phyloP scores from a whole-genome alignment of 164 flowering plant genomes.

The Vitis cinerea region DNA sequence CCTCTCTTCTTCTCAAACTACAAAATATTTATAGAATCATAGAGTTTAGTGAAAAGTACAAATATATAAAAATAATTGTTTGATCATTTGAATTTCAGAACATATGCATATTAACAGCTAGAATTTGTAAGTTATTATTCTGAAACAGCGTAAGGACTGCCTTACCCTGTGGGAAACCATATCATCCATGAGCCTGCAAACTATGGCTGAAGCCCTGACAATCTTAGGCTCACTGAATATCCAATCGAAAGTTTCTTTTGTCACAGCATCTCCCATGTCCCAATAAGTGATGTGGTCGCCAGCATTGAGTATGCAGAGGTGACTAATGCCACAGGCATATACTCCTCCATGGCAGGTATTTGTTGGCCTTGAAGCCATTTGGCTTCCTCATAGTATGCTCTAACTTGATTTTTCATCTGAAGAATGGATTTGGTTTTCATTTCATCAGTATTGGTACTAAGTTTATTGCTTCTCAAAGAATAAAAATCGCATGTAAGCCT shows the following conservation, averaged over 20 bases:
- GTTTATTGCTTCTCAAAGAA: constrained; percentile 5
- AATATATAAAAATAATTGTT: too few species aligned
- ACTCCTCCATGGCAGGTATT: constrained; percentile 36
- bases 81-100: too few species aligned
- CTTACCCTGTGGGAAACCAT: constrained; percentile 14
- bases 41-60: too few species aligned
- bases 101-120: not conserved
- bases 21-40: not conserved
- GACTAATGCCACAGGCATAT: constrained; percentile 14
- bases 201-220: not conserved
- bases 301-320: constrained; percentile 9
- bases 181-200: constrained; percentile 21
- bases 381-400: constrained; percentile 34
- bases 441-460: too few species aligned
- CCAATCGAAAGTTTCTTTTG: constrained; percentile 35
- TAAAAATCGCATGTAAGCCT: not conserved
- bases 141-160: too few species aligned
- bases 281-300: constrained; percentile 14
- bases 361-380: constrained; percentile 26
- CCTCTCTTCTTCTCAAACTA: not conserved
- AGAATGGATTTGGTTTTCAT: not conserved
- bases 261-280: constrained; percentile 31
- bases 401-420: constrained; percentile 27
- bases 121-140: too few species aligned
- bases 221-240: constrained; percentile 7